A percentile compares a stretch with the other conserved stretches of the same genome.
Evolutionary conservation across 129 eudicot species (phyloP).

Genomic region (Gnaphalium uliginosum): DNA sequence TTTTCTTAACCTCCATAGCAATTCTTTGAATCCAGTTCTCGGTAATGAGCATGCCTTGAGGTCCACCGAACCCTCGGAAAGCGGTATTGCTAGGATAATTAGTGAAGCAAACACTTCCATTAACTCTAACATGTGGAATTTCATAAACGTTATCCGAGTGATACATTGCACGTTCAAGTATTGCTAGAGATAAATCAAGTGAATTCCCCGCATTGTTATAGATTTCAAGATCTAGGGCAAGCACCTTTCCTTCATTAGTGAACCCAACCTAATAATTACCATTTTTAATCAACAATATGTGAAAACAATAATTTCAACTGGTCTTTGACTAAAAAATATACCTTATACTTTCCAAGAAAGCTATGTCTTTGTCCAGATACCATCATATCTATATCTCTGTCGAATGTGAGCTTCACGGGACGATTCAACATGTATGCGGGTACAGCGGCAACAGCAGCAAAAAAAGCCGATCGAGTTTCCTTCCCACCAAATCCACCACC

Average conservation of each 20-base stretch:
- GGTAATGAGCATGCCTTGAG: conserved; percentile 91
- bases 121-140: conserved; percentile 72
- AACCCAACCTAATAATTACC: conserved; percentile 73
- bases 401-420: conserved; percentile 83
- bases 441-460: conserved; percentile 84
- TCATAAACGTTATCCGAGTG: conserved; percentile 91
- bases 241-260: conserved; percentile 76
- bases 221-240: conserved; percentile 84
- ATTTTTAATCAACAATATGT: conserved; percentile 5
- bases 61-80: conserved; percentile 96
- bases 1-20: conserved; percentile 75
- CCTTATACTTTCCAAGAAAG: conserved; percentile 98
- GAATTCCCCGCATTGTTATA: conserved; percentile 93
- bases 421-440: conserved; percentile 83
- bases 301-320: background rate
- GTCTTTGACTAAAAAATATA: conserved; percentile 23
- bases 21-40: conserved; percentile 97
- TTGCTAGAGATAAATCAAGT: conserved; percentile 77
- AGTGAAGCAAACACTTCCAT: conserved; percentile 90
- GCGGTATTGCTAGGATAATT: conserved; percentile 97
- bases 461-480: conserved; percentile 79
- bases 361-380: conserved; percentile 92
- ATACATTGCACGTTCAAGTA: conserved; percentile 96
- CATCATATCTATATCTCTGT: conserved; percentile 95
- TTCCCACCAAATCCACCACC: conserved; percentile 99